phyloP scores from a whole-genome alignment of 257 asterid species.

The Primulina tabacum region DNA sequence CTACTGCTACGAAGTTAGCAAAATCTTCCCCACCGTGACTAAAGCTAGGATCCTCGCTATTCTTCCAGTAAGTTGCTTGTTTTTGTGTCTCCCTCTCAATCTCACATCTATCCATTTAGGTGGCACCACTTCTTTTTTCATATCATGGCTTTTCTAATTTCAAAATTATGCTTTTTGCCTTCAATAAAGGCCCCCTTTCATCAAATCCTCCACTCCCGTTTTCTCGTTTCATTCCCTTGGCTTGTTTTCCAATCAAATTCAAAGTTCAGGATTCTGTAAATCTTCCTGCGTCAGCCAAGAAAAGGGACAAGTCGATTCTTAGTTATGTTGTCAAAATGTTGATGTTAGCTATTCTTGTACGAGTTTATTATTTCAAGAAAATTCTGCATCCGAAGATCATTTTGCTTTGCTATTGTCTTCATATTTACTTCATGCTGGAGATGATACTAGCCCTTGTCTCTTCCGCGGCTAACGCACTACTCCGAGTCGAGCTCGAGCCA shows the following conservation, averaged over 20 bases:
- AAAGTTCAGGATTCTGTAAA: constrained; percentile 20
- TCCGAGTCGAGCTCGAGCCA: constrained; percentile 39
- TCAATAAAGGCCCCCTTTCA: constrained; percentile 41
- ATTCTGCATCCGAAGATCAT: constrained; percentile 32
- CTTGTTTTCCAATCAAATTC: constrained; percentile 45
- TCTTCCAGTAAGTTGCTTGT: constrained; percentile 40
- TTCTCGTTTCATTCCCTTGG: constrained; percentile 41
- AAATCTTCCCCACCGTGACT: constrained; percentile 28
- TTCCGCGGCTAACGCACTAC: constrained; percentile 7
- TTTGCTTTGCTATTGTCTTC: constrained; percentile 35
- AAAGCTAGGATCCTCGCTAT: constrained; percentile 31
- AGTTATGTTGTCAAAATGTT: constrained; percentile 24
- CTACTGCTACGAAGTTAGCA: constrained; percentile 37
- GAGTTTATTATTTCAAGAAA: constrained; percentile 21
- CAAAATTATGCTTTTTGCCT: constrained; percentile 52
- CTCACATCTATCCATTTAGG: constrained; percentile 51
- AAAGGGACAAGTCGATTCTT: constrained; percentile 2
- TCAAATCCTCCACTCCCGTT: constrained; percentile 33
- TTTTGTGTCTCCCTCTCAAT: constrained; percentile 43
- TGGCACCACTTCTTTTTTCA: constrained; percentile 48
- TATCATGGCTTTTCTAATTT: constrained; percentile 55
- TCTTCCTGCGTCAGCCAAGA: not conserved
- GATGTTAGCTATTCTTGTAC: constrained; percentile 23
- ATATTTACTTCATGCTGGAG: constrained; percentile 43
- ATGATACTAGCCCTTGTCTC: constrained; percentile 33